Evolutionary conservation across 2,329 filamentous ascomycete genomes (phyloP).

Genomic region (Ophiostoma triangulosporum): DNA sequence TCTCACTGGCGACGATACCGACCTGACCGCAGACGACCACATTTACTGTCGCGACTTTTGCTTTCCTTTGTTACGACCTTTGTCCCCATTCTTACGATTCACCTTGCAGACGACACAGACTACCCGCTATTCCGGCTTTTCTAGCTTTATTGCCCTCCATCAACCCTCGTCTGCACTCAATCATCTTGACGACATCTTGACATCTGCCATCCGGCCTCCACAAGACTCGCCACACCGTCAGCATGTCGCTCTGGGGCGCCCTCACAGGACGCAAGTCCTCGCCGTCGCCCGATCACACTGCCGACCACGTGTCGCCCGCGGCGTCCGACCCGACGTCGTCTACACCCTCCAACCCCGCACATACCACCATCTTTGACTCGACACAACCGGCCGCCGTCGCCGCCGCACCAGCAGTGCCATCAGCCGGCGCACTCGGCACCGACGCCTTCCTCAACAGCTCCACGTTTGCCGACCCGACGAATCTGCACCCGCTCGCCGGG

Average conservation of each 20-base stretch:
- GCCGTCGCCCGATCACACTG: not conserved
- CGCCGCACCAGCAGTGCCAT: not conserved
- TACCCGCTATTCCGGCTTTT: too few relatives aligned
- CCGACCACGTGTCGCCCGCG: conserved; percentile 26
- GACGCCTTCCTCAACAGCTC: conserved; percentile 72
- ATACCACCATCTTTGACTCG: conserved; percentile 47
- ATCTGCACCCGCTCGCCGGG: conserved; percentile 85
- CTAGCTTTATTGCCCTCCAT: too few relatives aligned
- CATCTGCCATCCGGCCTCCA: not conserved
- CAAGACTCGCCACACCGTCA: too few relatives aligned
- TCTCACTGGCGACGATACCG: not conserved
- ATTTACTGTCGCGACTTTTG: not conserved
- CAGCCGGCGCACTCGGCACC: conserved; percentile 40
- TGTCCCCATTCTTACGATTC: too few relatives aligned
- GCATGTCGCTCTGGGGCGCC: conserved; percentile 46
- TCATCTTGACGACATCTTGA: too few relatives aligned
- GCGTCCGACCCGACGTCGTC: conserved; percentile 25
- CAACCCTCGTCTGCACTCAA: too few relatives aligned
- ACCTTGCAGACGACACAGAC: too few relatives aligned
- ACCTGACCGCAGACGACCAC: not conserved
- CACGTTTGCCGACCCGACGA: conserved; percentile 69
- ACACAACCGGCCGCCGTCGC: conserved; percentile 20
- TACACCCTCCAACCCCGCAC: conserved; percentile 29
- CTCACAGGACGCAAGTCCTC: conserved; percentile 44
- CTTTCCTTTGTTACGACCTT: too few relatives aligned